These are phyloP conservation scores for Rhizopogon vulgaris DNA, from an alignment of 768 basidiomycete genomes.

Conservation along the genomic window DNA sequence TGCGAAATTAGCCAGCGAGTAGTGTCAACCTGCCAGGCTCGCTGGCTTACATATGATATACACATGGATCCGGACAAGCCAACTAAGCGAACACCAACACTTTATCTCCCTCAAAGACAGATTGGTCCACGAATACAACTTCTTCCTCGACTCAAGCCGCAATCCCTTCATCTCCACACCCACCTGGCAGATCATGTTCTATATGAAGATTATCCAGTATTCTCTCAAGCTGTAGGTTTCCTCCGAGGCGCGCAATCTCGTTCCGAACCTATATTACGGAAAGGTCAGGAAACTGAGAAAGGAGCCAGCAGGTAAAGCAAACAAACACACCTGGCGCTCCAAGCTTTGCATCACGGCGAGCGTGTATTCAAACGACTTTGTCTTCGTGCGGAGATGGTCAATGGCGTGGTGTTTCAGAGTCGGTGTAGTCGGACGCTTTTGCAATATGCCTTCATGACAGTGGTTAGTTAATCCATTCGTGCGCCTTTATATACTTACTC, in stretches of 20 bases:
- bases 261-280: conserved; percentile 31
- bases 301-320: not conserved
- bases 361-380: conserved; percentile 86
- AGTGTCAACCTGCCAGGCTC: no score
- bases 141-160: not conserved
- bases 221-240: conserved; percentile 57
- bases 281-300: not conserved
- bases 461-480: not conserved
- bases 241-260: conserved; percentile 73
- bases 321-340: conserved; percentile 44
- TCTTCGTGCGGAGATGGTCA: conserved; percentile 65
- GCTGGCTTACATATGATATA: no score
- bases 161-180: not conserved
- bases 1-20: no score
- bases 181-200: conserved; percentile 6
- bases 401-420: conserved; percentile 82
- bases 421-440: conserved; percentile 82
- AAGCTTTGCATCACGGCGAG: conserved; percentile 58
- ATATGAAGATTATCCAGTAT: conserved; percentile 54
- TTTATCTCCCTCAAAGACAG: not conserved
- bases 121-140: not conserved
- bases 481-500: conserved; percentile 44
- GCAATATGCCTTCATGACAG: conserved; percentile 65
- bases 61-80: no score
- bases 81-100: not conserved